Conservation (phyloP, 2,329 filamentous ascomycete species). For the Rasamsonia emersonii region DNA sequence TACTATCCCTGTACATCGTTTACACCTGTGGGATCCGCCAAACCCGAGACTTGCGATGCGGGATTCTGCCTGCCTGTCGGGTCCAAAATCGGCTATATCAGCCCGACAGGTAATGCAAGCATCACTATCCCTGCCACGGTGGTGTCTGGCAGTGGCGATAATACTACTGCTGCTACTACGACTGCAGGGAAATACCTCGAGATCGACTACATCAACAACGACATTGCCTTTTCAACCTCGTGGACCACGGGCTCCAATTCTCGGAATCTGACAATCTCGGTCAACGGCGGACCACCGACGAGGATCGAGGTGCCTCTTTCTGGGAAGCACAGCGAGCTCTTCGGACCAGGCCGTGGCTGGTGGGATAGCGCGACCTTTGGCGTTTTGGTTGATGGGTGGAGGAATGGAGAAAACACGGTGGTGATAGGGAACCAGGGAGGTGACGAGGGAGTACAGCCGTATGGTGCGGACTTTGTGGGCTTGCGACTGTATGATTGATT, state of each 20-base stretch:
- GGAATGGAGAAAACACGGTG: slow-evolving; percentile 30
- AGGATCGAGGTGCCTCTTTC: slow-evolving; percentile 43
- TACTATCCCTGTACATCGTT: slow-evolving; percentile 38
- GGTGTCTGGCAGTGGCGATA: too few species aligned
- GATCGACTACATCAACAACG: slow-evolving; percentile 47
- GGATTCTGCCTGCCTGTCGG: slow-evolving; percentile 37
- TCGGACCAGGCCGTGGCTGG: slow-evolving; percentile 40
- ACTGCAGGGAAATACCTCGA: slow-evolving; percentile 34
- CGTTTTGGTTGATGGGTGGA: slow-evolving; percentile 40
- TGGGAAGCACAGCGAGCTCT: slow-evolving; percentile 27
- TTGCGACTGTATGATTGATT: slow-evolving; percentile 20
- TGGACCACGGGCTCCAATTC: slow-evolving; percentile 42
- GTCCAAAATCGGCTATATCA: slow-evolving; percentile 36
- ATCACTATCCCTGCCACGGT: slow-evolving; percentile 30
- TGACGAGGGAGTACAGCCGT: slow-evolving; percentile 17
- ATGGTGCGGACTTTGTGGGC: slow-evolving; percentile 30
- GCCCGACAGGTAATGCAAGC: slow-evolving; percentile 19
- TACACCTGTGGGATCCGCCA: slow-evolving; percentile 27
- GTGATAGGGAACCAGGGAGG: slow-evolving; percentile 25
- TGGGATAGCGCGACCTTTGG: slow-evolving; percentile 40
- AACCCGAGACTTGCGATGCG: slow-evolving; percentile 25
- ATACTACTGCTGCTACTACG: too few species aligned
- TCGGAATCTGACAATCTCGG: slow-evolving; percentile 41
- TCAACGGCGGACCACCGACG: slow-evolving; percentile 38
- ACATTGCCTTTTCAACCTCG: slow-evolving; percentile 35